phyloP scores from a whole-genome alignment of 495 filamentous ascomycete genomes.

The Amniculicola lignicola region DNA sequence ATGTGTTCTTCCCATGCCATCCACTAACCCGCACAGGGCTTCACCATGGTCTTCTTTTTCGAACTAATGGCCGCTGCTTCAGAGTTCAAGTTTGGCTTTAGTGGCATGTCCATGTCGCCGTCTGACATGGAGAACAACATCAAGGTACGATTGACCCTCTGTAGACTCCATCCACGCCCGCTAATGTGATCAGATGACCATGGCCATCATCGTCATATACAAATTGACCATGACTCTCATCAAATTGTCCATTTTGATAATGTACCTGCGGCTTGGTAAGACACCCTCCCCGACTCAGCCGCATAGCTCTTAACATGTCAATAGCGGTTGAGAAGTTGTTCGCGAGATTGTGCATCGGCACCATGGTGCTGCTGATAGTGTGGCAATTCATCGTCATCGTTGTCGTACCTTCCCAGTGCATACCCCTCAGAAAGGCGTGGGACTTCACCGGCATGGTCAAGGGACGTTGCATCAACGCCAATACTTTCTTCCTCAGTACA shows the following conservation, averaged over 20 bases:
- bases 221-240: slow-evolving; percentile 12
- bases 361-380: slow-evolving; percentile 31
- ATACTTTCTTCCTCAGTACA: slow-evolving; percentile 50
- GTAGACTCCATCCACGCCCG: background rate
- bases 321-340: slow-evolving; percentile 4
- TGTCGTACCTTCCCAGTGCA: slow-evolving; percentile 46
- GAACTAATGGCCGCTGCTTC: slow-evolving; percentile 7
- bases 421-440: slow-evolving; percentile 47
- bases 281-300: background rate
- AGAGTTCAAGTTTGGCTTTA: slow-evolving; percentile 15
- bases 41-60: slow-evolving; percentile 10
- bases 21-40: background rate
- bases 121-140: slow-evolving; percentile 37
- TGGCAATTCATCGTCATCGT: slow-evolving; percentile 40
- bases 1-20: background rate
- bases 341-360: slow-evolving; percentile 34
- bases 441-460: slow-evolving; percentile 39
- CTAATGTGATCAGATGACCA: background rate
- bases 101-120: background rate
- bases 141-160: slow-evolving; percentile 1
- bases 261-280: slow-evolving; percentile 51
- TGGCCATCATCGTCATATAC: slow-evolving; percentile 16
- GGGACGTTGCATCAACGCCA: slow-evolving; percentile 49
- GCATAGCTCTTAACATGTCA: background rate
- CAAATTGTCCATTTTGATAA: slow-evolving; percentile 49